phyloP scores from a whole-genome alignment of 1,139 yeast species.

The Saccharomyces hybrid region DNA sequence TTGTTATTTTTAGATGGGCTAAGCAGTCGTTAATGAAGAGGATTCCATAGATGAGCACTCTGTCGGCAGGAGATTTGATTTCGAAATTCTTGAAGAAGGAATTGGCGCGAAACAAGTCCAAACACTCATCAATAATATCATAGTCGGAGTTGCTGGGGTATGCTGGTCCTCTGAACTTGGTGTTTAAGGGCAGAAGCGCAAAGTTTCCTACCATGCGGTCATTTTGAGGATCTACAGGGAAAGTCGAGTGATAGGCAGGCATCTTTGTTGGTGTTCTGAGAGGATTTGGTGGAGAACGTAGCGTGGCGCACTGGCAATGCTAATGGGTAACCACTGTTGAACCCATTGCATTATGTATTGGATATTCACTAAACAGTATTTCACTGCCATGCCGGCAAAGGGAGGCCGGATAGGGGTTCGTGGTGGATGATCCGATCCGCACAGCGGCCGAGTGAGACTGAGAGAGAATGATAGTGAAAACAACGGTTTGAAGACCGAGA shows the following conservation, averaged over 20 bases:
- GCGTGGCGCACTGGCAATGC: constrained; percentile 1
- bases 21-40: constrained; percentile 81
- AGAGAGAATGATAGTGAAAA: background rate
- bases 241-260: constrained; percentile 87
- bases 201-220: constrained; percentile 53
- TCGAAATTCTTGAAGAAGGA: constrained; percentile 95
- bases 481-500: background rate
- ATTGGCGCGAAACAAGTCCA: constrained; percentile 90
- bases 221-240: constrained; percentile 53
- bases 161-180: constrained; percentile 86
- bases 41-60: constrained; percentile 91
- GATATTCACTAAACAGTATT: background rate
- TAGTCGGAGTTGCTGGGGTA: constrained; percentile 68
- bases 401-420: background rate
- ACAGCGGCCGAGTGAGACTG: background rate
- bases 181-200: constrained; percentile 72
- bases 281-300: background rate
- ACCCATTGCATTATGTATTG: background rate
- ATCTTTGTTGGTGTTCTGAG: background rate
- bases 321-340: background rate
- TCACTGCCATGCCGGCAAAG: background rate
- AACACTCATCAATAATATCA: constrained; percentile 83
- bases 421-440: background rate
- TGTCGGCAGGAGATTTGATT: constrained; percentile 90
- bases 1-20: constrained; percentile 44